Percentiles rank a stretch among this genome's conserved stretches.
These are phyloP conservation scores for Colletotrichum agaves DNA, from an alignment of 2,329 filamentous ascomycete genomes.

Conservation along the genomic window DNA sequence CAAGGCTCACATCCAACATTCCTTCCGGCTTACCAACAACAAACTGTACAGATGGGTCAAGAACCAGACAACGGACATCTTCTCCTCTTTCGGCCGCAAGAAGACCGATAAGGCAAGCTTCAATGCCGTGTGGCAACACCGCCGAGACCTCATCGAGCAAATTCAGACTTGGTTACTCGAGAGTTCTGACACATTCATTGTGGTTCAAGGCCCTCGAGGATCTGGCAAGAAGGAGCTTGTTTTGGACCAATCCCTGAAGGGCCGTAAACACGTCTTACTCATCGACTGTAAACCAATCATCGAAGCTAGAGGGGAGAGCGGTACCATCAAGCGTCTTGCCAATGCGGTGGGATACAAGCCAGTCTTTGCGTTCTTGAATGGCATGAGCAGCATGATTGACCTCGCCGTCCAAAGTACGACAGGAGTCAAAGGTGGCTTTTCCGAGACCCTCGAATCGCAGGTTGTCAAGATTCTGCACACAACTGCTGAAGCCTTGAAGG, in stretches of 20 bases:
- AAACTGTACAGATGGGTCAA: conserved; percentile 84
- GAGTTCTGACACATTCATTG: conserved; percentile 89
- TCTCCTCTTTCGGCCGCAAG: conserved; percentile 68
- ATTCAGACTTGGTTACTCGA: conserved; percentile 89
- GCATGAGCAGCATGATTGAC: conserved; percentile 89
- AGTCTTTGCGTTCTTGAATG: conserved; percentile 97
- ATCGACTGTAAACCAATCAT: conserved; percentile 95
- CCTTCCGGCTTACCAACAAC: conserved; percentile 79
- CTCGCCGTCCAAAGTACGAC: conserved; percentile 94
- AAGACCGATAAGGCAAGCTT: conserved; percentile 75
- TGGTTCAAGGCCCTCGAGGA: conserved; percentile 90
- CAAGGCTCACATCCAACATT: conserved; percentile 84
- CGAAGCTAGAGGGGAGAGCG: conserved; percentile 87
- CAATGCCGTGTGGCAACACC: conserved; percentile 87
- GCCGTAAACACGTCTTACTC: conserved; percentile 80
- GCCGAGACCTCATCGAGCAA: conserved; percentile 82
- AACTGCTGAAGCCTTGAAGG: conserved; percentile 80
- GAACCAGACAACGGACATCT: conserved; percentile 73
- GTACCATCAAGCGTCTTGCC: conserved; percentile 85
- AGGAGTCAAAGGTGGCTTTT: conserved; percentile 93
- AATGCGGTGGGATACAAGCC: conserved; percentile 88
- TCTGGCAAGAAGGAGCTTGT: conserved; percentile 92
- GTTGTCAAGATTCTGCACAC: conserved; percentile 90
- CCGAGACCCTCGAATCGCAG: conserved; percentile 90
- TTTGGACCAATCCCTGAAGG: conserved; percentile 82